Percentiles rank a stretch among this genome's conserved stretches.
Conservation (phyloP, 768 basidiomycete genomes). For the Pseudohyphozyma bogoriensis region DNA sequence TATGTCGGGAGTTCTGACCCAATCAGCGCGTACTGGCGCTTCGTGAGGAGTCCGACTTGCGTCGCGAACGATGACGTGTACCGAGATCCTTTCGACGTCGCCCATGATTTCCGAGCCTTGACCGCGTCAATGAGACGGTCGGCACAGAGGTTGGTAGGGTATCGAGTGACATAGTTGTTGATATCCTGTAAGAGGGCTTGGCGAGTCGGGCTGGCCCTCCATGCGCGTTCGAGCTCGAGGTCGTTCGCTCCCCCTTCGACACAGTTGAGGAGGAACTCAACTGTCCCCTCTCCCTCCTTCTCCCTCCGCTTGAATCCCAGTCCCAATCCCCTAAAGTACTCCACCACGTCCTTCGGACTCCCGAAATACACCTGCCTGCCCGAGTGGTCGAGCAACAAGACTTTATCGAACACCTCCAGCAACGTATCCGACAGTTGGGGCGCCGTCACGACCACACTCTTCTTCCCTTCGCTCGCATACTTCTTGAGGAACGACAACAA, state of each 20-base stretch:
- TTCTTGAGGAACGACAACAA: constrained; percentile 63
- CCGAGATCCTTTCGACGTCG: constrained; percentile 48
- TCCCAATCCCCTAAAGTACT: constrained; percentile 54
- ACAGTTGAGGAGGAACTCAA: constrained; percentile 34
- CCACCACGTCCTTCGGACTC: constrained; percentile 51
- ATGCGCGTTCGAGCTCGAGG: constrained; percentile 16
- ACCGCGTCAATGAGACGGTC: constrained; percentile 15
- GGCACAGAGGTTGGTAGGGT: constrained; percentile 21
- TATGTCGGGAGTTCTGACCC: constrained; percentile 63
- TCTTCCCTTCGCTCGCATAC: constrained; percentile 63
- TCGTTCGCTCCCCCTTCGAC: constrained; percentile 25
- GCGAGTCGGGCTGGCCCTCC: constrained; percentile 22
- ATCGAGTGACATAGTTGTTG: constrained; percentile 27
- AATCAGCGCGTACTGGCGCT: constrained; percentile 59
- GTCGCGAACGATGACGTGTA: constrained; percentile 70
- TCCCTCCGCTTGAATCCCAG: constrained; percentile 38
- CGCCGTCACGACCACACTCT: constrained; percentile 34
- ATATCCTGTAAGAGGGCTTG: constrained; percentile 21
- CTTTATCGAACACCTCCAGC: constrained; percentile 62
- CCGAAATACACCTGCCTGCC: constrained; percentile 69
- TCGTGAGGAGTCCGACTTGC: constrained; percentile 61
- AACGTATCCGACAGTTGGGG: constrained; percentile 60
- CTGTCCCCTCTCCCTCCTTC: constrained; percentile 27
- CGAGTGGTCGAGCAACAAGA: constrained; percentile 64
- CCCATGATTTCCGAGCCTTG: constrained; percentile 34